Evolutionary conservation across 1,139 yeast genomes (phyloP), one percentile per base, ranked within the genome.

Genomic region (Pichia cactophila): DNA sequence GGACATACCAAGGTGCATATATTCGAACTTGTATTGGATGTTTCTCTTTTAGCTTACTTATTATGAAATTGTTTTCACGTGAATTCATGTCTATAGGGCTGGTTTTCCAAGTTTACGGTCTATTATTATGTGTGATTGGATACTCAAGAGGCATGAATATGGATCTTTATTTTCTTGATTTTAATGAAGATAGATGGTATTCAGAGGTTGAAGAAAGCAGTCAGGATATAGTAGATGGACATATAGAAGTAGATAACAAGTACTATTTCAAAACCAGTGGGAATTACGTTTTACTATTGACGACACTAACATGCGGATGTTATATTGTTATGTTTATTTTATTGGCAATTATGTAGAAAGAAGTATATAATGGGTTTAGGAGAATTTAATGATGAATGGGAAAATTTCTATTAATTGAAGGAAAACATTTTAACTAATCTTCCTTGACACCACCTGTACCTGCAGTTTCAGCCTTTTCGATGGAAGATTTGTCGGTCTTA

Each of bases 361-460:
- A 26, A 39, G 10, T 26, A 39, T 28, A 41, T 28, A 31, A 31
- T 12, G 35, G 35, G 12, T 31, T 31, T 31, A 31, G 35, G 35
- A 9, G 3, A 26, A 26, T 40, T 33, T 45, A 16, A 40, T 20
- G 3, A 28, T 28, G 31, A 28, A 9, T 28, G 31, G 10, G 9
- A 28, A 7, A 6, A 28, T 28, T n/a, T n/a, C 26, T 28, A 28
- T 28, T 28, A 28, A 28, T 28, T 28, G 2, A 23, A 4, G 23
- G 23, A 23, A 23, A 23, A 5, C 23, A 23, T 31, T 12, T 12
- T 3, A 31, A 5, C 43, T 82, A 88, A 66, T 89, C 96, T 69
- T 83, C 88, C 77, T 89, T 89, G 69, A 85, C 75, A 67, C 97
- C 97, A 66, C 96, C 97, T 54, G 79, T 67, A 63, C 96, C 97